Conservation (phyloP, 176 grass and related monocot species). For the Triticum monococcum region DNA sequence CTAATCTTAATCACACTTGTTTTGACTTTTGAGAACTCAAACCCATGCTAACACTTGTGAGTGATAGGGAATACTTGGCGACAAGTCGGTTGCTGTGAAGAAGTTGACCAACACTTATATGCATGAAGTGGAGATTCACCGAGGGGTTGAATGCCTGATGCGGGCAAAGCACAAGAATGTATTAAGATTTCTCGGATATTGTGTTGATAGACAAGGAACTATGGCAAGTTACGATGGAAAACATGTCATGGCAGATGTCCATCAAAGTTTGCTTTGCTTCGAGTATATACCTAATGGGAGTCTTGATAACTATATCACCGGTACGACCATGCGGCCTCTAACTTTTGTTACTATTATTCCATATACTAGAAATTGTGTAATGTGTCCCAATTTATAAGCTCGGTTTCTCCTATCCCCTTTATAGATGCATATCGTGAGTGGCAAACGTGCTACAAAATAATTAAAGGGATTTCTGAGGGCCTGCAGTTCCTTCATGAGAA, state of each 20-base stretch:
- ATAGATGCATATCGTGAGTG: neutral
- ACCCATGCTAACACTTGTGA: neutral
- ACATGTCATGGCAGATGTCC: neutral
- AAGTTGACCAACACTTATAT: neutral
- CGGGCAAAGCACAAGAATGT: neutral
- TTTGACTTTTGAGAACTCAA: neutral
- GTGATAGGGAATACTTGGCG: neutral
- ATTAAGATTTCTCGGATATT: neutral
- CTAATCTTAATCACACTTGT: neutral
- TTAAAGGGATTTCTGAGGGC: neutral
- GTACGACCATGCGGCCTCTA: neutral
- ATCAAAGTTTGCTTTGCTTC: neutral
- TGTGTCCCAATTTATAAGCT: neutral
- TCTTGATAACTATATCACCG: neutral
- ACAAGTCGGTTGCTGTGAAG: neutral
- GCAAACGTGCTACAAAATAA: neutral
- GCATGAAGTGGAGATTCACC: neutral
- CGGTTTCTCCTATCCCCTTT: neutral
- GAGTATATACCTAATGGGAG: neutral
- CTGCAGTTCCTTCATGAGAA: neutral
- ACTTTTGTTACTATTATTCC: neutral
- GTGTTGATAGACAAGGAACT: neutral
- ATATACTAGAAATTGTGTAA: neutral
- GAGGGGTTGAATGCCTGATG: neutral
- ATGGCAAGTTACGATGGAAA: neutral